Conservation (phyloP, 2,329 filamentous ascomycete genomes). For the Incumbomyces lentus region DNA sequence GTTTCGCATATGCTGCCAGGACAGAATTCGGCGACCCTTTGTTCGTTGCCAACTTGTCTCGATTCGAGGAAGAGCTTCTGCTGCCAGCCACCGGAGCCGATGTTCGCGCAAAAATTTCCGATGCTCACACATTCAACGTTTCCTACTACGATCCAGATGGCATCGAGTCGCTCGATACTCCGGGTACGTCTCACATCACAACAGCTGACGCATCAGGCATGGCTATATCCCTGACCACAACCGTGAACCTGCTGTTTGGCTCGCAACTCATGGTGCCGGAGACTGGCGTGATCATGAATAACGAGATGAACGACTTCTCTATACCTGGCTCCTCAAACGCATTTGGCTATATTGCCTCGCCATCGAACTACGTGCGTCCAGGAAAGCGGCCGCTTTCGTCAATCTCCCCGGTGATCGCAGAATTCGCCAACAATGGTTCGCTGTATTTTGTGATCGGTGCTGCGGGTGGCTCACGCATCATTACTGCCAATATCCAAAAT, state of each 20-base stretch:
- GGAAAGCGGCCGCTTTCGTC: constrained; percentile 75
- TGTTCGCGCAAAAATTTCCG: constrained; percentile 59
- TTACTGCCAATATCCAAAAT: constrained; percentile 65
- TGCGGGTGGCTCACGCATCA: constrained; percentile 73
- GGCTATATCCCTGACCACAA: constrained; percentile 73
- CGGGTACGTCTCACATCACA: constrained; percentile 45
- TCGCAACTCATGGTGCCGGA: constrained; percentile 66
- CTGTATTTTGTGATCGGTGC: constrained; percentile 63
- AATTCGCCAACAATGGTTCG: constrained; percentile 48
- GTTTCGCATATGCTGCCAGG: constrained; percentile 75
- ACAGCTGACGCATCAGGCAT: constrained; percentile 63
- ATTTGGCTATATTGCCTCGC: constrained; percentile 74
- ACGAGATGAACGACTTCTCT: constrained; percentile 66
- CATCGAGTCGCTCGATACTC: constrained; percentile 55
- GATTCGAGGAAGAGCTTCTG: constrained; percentile 60
- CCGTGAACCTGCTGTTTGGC: constrained; percentile 79
- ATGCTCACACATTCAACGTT: constrained; percentile 60
- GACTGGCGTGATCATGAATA: constrained; percentile 69
- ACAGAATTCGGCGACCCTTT: constrained; percentile 72
- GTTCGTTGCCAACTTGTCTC: constrained; percentile 54
- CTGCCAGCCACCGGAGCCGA: constrained; percentile 46
- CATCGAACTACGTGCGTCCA: constrained; percentile 70
- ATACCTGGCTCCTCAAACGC: constrained; percentile 67
- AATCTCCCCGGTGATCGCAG: constrained; percentile 69
- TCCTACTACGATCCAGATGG: constrained; percentile 61